phyloP scores from a whole-genome alignment of 176 grass and related monocot genomes.

The maize (Zea mays) region DNA sequence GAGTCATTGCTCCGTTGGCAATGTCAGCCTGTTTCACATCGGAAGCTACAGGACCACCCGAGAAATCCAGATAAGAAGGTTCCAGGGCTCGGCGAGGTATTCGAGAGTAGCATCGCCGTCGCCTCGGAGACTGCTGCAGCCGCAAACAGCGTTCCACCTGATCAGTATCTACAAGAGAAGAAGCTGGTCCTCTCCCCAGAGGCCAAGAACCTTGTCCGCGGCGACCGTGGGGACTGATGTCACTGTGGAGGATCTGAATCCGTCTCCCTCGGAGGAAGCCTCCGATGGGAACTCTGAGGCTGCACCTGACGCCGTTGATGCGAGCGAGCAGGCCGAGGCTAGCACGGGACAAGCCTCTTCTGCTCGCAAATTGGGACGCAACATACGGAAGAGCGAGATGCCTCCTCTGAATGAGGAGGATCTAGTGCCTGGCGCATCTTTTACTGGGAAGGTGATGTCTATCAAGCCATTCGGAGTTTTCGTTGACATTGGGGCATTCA shows the following conservation, averaged over 20 bases:
- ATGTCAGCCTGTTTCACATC: constrained; percentile 70
- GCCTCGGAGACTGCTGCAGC: constrained; percentile 41
- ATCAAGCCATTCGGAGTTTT: constrained; percentile 92
- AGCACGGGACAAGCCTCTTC: constrained; percentile 32
- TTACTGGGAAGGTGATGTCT: constrained; percentile 78
- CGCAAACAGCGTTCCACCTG: constrained; percentile 53
- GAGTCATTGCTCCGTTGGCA: constrained; percentile 71
- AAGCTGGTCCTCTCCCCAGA: constrained; percentile 44
- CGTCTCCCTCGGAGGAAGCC: constrained; percentile 51
- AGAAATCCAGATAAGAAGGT: constrained; percentile 57
- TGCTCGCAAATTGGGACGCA: constrained; percentile 50
- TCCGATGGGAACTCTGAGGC: constrained; percentile 48
- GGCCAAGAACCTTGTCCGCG: constrained; percentile 46
- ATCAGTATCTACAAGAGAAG: constrained; percentile 53
- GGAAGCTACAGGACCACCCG: constrained; percentile 48
- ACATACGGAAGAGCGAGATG: constrained; percentile 66
- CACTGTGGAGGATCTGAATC: constrained; percentile 57
- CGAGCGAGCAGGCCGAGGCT: constrained; percentile 42
- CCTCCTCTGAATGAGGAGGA: constrained; percentile 71
- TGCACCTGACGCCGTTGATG: constrained; percentile 42
- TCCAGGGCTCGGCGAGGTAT: constrained; percentile 46
- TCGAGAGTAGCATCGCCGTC: constrained; percentile 38
- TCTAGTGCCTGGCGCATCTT: constrained; percentile 74
- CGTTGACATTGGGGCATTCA: constrained; percentile 85
- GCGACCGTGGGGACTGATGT: constrained; percentile 65